Evolutionary conservation across 169 alveolate genomes (phyloP), one percentile per base, ranked within the genome.

Genomic region (Plasmodium chabaudi): DNA sequence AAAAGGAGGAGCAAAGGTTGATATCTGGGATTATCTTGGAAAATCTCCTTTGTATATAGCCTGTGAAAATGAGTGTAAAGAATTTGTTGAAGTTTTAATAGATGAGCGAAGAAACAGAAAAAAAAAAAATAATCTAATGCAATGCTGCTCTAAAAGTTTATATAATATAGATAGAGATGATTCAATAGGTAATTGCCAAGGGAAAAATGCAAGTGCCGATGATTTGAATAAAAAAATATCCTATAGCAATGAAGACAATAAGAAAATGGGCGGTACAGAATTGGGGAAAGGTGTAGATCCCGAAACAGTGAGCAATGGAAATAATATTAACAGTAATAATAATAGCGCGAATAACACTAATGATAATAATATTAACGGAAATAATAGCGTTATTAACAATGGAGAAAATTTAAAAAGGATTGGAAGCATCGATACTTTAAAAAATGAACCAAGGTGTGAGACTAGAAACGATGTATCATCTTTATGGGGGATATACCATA

Each of bases 1-100:
- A 17, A 92, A 89, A 61, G 79, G 97, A 51, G 98, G 98, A 10
- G 98, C 98, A 21, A 89, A 95, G 64, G 88, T 95, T 23, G 96
- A 94, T 72, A 91, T 95, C 1, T 95, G 97, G 93, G 97, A 95
- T 88, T 92, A 94, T 71, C 63, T 95, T 74, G 97, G 97, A 19
- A 95, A 95, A 63, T 94, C 97, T 1, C 98, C 98, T 53, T 75
- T 95, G 23, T 92, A 91, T 25, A 92, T 84, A 46, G 97, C 98
- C 10, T 95, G 98, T 60, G 98, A 95, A 75, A 77, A 92, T 73
- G 94, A 92, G 10, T 63, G 94, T 42, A 67, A 82, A 27, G 95
- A 89, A 23, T 93, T 95, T 51, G 97, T 94, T 21, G 95, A 93
- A 73, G 89, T 89, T 15, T 56, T 93, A 19, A 65, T 93, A 25